Evolutionary conservation across 805 yeast genomes (phyloP), one percentile per base, ranked within the genome.

Genomic region (Clavispora fructus): DNA sequence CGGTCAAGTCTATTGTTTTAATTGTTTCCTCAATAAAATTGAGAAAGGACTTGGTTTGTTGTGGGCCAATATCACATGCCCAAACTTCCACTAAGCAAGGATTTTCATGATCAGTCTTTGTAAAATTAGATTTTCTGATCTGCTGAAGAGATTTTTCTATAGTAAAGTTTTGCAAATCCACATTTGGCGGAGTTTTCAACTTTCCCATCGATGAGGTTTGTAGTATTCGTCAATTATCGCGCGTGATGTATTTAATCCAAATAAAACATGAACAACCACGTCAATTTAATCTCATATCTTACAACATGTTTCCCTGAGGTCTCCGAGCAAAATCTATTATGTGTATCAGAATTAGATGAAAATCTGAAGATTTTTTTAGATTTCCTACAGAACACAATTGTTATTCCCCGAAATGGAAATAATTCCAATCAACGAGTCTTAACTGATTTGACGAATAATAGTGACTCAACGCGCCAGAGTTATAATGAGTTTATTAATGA

Each of bases 121-220:
- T 47, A 3, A 44, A 46, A 17, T 63, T 60, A 2, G 54, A 44
- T 2, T 65, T 59, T 45, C 71, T 61, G 5, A 80, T 59, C 53
- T 80, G 85, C 43, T 71, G 63, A 11, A 80, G 61, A n/a, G 59
- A 53, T 3, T 66, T 71, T 44, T 74, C 74, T 1, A 80, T 55
- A 0, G 75, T 58, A 4, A 16, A 39, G 7, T n/a, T 27, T 26
- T 5, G 9, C 7, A 39, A 39, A 13, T 39, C 41, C 31, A 80
- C 78, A 44, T 67, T 44, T 1, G 42, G 39, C 12, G 51, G 46
- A 2, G 42, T 41, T 25, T 49, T 51, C 30, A 51, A 38, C 42
- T 51, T 53, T 19, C 55, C 56, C 56, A 53, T 53, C 1, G 16
- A 6, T 4, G 7, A 9, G 25, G 37, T 41, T 17, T 12, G 25